Conservation (phyloP, 2,329 filamentous ascomycete genomes). For the Dendryphion nanum region DNA sequence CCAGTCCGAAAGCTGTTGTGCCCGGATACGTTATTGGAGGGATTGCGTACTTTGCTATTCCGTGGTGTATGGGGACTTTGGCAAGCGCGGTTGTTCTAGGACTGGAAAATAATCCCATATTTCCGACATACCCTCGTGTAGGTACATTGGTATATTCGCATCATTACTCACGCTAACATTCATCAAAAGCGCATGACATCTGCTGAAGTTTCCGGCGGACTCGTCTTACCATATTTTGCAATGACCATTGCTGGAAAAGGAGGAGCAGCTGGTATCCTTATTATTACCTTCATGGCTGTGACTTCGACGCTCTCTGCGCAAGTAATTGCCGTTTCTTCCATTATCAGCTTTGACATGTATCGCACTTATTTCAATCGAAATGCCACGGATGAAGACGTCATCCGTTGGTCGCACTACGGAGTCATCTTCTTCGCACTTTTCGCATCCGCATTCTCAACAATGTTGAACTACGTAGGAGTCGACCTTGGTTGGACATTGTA, state of each 20-base stretch:
- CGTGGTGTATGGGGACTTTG: conserved; percentile 54
- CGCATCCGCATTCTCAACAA: conserved; percentile 52
- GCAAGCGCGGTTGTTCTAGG: conserved; percentile 51
- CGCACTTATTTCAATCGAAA: conserved; percentile 49
- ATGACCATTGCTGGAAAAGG: conserved; percentile 41
- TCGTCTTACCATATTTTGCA: conserved; percentile 41
- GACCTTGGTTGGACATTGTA: conserved; percentile 57
- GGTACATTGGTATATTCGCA: neutral
- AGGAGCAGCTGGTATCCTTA: conserved; percentile 36
- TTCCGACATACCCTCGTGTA: conserved; percentile 52
- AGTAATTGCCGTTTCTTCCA: conserved; percentile 54
- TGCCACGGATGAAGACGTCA: conserved; percentile 50
- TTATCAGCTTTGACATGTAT: conserved; percentile 56
- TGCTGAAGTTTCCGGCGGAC: conserved; percentile 35
- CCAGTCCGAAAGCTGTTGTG: conserved; percentile 46
- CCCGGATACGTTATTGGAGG: conserved; percentile 54
- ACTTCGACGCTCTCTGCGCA: conserved; percentile 53
- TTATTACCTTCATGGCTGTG: conserved; percentile 44
- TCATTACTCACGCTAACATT: conserved; percentile 3
- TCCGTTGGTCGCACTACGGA: conserved; percentile 53
- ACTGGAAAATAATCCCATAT: conserved; percentile 48
- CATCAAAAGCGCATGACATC: conserved; percentile 33
- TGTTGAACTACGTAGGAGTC: conserved; percentile 54
- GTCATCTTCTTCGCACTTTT: conserved; percentile 55
- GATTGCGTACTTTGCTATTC: conserved; percentile 55